Base-by-base conservation (phyloP, 2,329 filamentous ascomycete species). In the Ceratocystis colombiana region DNA sequence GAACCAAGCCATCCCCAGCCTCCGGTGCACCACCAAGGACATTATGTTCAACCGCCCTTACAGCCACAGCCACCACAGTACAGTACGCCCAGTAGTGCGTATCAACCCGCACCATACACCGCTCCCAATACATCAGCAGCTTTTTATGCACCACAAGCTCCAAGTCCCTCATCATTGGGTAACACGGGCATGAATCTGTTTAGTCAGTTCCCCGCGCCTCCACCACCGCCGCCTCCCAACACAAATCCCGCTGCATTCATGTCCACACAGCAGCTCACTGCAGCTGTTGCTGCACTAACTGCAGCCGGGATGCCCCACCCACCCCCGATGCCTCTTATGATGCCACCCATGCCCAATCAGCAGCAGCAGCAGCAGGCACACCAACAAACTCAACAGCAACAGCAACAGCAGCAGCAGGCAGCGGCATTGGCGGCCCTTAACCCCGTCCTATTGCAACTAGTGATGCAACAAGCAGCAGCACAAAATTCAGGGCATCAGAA, bases 301-400 rank as follows among this genome's bases (percentile, higher is more conserved):
- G 44, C 46, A n/a, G 61, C 37, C 5, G 30, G 41, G 3, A 45
- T 46, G 22, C 37, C 37, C 37, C 61, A 63, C 25, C 20, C 50
- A 15, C 61, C 61, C 7, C 3, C 50, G 61, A 50, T 63, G 45
- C 61, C 61, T n/a, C 6, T 25, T 10, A 28, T 53, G 37, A 20
- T 22, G 33, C 46, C 59, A 5, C 10, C 33, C 10, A 72, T 12
- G 67, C 72, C 68, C 68, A 72, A 62, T 25, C 68, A 67, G 6
- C 63, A 53, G 12, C 66, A 53, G 12, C 66, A 73, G 74, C 48
- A 71, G 45, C 73, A 74, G 41, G 75, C 74, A 45, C 74, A 75
- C 57, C 75, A 69, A 22, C 73, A 71, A 17, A 69, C 69, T 53
- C 68, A 71, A 33, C 30, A 33, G 30, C 69, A 70, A 25, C 69